These are phyloP conservation scores for Moelleriella libera DNA, from an alignment of 2,329 filamentous ascomycete genomes.

Conservation along the genomic window DNA sequence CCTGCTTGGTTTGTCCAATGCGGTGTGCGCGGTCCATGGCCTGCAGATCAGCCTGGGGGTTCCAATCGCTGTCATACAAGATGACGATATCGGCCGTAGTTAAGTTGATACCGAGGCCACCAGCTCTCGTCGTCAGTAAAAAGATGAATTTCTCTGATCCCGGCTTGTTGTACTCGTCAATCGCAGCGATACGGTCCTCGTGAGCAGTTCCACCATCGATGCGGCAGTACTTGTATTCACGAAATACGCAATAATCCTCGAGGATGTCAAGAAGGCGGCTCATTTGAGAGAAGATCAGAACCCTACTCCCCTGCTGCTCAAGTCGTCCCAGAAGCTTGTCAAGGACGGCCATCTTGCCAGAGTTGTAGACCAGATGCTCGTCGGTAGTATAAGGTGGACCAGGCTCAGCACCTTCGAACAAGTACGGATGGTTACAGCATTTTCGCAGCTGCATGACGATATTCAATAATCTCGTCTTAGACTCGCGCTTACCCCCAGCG, in stretches of 20 bases:
- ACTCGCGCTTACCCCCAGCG: conserved; percentile 89
- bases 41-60: conserved; percentile 93
- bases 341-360: conserved; percentile 94
- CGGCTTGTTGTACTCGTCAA: conserved; percentile 96
- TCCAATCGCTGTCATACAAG: conserved; percentile 97
- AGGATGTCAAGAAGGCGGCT: conserved; percentile 92
- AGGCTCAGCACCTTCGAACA: conserved; percentile 94
- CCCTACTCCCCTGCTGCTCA: conserved; percentile 74
- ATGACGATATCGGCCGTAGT: conserved; percentile 92
- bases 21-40: conserved; percentile 98
- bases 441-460: conserved; percentile 99
- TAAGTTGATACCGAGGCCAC: conserved; percentile 92
- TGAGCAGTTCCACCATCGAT: conserved; percentile 96
- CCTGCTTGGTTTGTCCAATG: conserved; percentile 97
- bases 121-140: conserved; percentile 84
- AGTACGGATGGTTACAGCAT: conserved; percentile 96
- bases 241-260: conserved; percentile 96
- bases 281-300: conserved; percentile 99
- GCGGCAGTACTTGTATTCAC: conserved; percentile 88
- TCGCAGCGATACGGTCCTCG: conserved; percentile 92
- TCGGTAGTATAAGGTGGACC: conserved; percentile 97
- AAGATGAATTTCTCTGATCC: conserved; percentile 95
- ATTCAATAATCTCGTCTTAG: conserved; percentile 90
- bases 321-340: conserved; percentile 81
- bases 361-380: conserved; percentile 84